Percentiles rank a stretch among this genome's conserved stretches.
Evolutionary conservation across 176 grass and related monocot species (phyloP).

Genomic region (Cymbopogon citratus): DNA sequence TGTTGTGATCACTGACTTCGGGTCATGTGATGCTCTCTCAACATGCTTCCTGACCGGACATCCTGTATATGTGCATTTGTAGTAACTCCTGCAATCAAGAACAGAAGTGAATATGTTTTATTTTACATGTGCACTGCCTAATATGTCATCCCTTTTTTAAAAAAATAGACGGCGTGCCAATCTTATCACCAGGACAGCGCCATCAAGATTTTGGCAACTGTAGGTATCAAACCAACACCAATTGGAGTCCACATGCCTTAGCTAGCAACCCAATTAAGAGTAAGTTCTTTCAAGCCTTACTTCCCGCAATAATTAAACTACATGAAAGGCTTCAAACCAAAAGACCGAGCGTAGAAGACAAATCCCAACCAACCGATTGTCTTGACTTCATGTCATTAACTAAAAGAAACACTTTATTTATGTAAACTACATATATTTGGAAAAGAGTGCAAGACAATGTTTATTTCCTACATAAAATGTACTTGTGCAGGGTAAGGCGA

Average conservation of each 20-base stretch:
- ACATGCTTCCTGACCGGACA: conserved; percentile 98
- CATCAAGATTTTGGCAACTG: background rate
- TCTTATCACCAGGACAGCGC: background rate
- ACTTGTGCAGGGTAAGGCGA: background rate
- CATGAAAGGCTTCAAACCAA: background rate
- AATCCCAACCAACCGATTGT: background rate
- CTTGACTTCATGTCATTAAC: background rate
- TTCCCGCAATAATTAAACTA: background rate
- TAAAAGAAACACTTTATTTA: background rate
- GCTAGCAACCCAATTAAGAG: background rate
- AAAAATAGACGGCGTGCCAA: background rate
- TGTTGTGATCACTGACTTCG: conserved; percentile 97
- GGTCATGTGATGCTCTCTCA: conserved; percentile 88
- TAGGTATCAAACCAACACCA: conserved; percentile 12
- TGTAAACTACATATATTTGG: background rate
- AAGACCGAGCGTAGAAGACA: background rate
- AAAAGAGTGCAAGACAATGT: background rate
- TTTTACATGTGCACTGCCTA: background rate
- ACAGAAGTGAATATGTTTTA: background rate
- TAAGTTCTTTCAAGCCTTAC: background rate
- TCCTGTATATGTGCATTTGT: conserved; percentile 90
- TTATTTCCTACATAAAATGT: background rate
- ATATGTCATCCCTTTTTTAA: background rate
- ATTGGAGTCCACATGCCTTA: background rate
- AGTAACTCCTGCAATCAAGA: conserved; percentile 80